phyloP scores from a whole-genome alignment of 306 rosid genomes.

The Mimosa pudica region DNA sequence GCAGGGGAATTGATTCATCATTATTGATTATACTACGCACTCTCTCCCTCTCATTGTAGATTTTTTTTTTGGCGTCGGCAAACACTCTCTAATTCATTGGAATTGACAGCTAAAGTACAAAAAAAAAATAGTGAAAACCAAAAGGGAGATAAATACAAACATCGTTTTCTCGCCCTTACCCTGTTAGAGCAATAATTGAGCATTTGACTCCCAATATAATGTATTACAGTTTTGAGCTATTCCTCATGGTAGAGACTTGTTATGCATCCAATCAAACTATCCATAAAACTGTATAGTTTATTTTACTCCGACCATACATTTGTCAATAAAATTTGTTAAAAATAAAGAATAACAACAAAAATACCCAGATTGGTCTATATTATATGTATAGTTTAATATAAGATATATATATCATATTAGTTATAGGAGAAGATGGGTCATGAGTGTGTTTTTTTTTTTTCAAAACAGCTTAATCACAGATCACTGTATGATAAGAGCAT shows the following conservation, averaged over 20 bases:
- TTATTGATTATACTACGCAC: not conserved
- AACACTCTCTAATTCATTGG: conserved; percentile 8
- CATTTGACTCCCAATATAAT: not conserved
- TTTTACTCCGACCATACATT: too few relatives aligned
- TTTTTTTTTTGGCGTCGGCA: conserved; percentile 35
- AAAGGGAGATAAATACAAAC: not conserved
- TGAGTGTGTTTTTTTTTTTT: too few relatives aligned
- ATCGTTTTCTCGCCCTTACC: not conserved
- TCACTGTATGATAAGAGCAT: too few relatives aligned
- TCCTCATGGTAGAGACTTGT: not conserved
- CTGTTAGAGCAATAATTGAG: not conserved
- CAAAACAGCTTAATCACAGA: too few relatives aligned
- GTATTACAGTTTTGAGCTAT: not conserved
- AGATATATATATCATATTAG: too few relatives aligned
- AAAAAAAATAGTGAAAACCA: not conserved
- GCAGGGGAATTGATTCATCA: not conserved
- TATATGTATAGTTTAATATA: too few relatives aligned
- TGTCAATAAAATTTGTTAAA: too few relatives aligned
- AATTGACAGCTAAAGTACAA: conserved; percentile 2
- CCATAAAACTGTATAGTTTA: too few relatives aligned
- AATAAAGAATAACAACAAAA: too few relatives aligned
- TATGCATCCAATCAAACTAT: too few relatives aligned
- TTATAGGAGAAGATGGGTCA: too few relatives aligned
- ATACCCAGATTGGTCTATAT: too few relatives aligned
- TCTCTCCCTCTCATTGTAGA: conserved; percentile 20